Evolutionary conservation across 768 basidiomycete genomes (phyloP).

Genomic region (Leucosporidium scottii): DNA sequence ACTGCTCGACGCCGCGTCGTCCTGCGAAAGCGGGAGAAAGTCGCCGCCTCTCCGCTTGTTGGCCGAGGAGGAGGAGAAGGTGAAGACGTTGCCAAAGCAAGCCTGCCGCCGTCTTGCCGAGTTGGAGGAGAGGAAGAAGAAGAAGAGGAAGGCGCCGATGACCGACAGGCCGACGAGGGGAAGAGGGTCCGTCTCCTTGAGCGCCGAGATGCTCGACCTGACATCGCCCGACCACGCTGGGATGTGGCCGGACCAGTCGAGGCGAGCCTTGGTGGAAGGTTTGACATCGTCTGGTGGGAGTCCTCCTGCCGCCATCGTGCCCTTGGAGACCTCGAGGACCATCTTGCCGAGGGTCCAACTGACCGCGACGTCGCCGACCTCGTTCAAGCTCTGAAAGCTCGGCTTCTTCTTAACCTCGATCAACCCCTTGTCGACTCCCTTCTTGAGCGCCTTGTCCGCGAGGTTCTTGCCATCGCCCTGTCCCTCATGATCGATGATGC

Average conservation of each 20-base stretch:
- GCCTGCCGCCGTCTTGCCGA: no score
- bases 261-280: background rate
- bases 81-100: no score
- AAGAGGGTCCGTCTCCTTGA: constrained; percentile 15
- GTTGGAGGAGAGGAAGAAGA: constrained; percentile 9
- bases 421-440: constrained; percentile 76
- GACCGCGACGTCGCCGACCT: constrained; percentile 86
- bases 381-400: constrained; percentile 85
- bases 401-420: constrained; percentile 46
- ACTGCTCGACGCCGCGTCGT: background rate
- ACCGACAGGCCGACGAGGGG: constrained; percentile 15
- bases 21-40: constrained; percentile 19
- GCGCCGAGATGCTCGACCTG: constrained; percentile 15
- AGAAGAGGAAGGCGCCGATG: constrained; percentile 11
- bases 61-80: no score
- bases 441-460: constrained; percentile 59
- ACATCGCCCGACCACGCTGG: constrained; percentile 19
- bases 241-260: constrained; percentile 24
- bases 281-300: background rate
- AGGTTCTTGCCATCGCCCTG: constrained; percentile 46
- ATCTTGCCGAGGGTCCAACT: constrained; percentile 98
- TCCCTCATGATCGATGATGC: constrained; percentile 76
- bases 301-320: background rate
- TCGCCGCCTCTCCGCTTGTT: constrained; percentile 3
- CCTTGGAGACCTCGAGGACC: constrained; percentile 73